Conservation (phyloP, 441 rosid genomes). For the Adansonia grandidieri region DNA sequence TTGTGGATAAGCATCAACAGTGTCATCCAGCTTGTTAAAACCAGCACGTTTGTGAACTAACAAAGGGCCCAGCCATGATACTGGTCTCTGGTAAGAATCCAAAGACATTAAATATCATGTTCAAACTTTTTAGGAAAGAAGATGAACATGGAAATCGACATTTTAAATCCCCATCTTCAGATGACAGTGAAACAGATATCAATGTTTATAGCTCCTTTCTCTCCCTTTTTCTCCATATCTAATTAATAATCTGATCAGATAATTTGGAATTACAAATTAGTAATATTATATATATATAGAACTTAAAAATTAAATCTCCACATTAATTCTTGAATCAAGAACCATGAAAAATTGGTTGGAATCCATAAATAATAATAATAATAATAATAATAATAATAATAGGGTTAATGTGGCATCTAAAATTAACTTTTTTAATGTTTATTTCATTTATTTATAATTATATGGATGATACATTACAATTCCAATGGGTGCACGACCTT, state of each 20-base stretch:
- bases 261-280: not conserved
- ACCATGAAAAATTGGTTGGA: not conserved
- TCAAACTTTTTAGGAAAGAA: conserved; percentile 40
- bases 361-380: not conserved
- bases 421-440: not conserved
- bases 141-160: conserved; percentile 24
- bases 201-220: not conserved
- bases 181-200: not conserved
- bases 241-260: not conserved
- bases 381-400: too few relatives aligned
- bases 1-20: not conserved
- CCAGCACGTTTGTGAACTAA: not conserved
- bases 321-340: not conserved
- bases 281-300: not conserved
- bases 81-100: conserved; percentile 19
- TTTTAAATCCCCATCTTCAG: not conserved
- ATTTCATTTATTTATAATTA: not conserved
- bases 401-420: not conserved
- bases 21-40: not conserved
- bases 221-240: not conserved
- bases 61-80: conserved; percentile 12
- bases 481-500: not conserved
- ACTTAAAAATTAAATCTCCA: not conserved
- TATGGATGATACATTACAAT: not conserved
- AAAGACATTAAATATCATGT: conserved; percentile 22